Evolutionary conservation across 176 grass and related monocot genomes (phyloP).

Genomic region (Panicum miliaceum): DNA sequence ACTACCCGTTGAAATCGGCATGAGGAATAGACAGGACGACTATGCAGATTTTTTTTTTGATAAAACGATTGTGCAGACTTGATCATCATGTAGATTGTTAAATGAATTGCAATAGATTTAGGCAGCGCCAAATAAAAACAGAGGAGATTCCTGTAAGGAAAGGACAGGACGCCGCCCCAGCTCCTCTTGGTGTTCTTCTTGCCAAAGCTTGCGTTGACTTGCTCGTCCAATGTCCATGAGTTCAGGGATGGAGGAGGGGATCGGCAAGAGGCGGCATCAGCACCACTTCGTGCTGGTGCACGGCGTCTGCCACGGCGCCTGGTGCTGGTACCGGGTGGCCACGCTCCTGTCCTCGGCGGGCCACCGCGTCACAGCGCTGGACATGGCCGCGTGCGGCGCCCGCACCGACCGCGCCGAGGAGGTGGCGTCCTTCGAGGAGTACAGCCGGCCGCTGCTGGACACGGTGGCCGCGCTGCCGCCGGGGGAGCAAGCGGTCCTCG

Average conservation of each 20-base stretch:
- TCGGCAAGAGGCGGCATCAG: background rate
- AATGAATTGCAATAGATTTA: too few relatives aligned
- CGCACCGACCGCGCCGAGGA: constrained; percentile 31
- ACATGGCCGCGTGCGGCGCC: constrained; percentile 53
- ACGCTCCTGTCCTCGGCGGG: constrained; percentile 39
- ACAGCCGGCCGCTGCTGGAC: constrained; percentile 38
- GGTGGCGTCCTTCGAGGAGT: constrained; percentile 39
- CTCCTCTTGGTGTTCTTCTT: background rate
- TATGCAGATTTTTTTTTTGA: too few relatives aligned
- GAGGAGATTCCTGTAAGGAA: background rate
- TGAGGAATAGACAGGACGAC: too few relatives aligned
- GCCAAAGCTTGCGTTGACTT: background rate
- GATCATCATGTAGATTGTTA: too few relatives aligned
- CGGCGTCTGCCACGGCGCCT: constrained; percentile 53
- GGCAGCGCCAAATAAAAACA: too few relatives aligned
- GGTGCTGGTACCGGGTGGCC: constrained; percentile 61
- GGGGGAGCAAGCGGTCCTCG: constrained; percentile 42
- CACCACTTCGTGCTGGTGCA: constrained; percentile 51
- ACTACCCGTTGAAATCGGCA: too few relatives aligned
- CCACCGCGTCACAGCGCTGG: constrained; percentile 55
- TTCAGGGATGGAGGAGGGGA: background rate
- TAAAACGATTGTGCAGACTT: too few relatives aligned
- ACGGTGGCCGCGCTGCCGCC: constrained; percentile 10
- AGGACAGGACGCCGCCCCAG: background rate
- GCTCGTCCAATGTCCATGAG: background rate